Conservation (phyloP, 225 moss, liverwort and hornwort species). For the Sphagnum tenellum region DNA sequence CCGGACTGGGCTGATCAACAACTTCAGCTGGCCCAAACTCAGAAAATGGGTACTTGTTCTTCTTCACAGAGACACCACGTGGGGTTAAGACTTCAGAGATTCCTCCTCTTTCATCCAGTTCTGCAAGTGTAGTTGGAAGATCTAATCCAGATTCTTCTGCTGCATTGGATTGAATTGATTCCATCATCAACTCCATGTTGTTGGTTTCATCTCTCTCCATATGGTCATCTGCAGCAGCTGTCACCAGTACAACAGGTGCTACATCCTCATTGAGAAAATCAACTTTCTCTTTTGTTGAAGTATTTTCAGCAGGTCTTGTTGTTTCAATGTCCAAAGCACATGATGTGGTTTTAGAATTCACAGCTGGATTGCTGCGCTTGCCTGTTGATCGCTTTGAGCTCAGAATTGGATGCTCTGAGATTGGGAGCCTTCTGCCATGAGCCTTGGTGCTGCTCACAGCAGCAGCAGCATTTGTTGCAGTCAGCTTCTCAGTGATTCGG, state of each 20-base stretch:
- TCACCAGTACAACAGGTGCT: too few relatives aligned
- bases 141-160: too few relatives aligned
- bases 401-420: slow-evolving; percentile 14
- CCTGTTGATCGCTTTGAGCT: slow-evolving; percentile 16
- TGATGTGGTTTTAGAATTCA: slow-evolving; percentile 17
- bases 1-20: slow-evolving; percentile 46
- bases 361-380: slow-evolving; percentile 23
- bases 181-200: too few relatives aligned
- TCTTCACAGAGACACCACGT: slow-evolving; percentile 29
- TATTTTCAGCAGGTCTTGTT: slow-evolving; percentile 6
- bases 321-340: slow-evolving; percentile 9
- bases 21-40: slow-evolving; percentile 25
- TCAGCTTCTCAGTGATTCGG: slow-evolving; percentile 33
- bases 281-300: slow-evolving; percentile 8
- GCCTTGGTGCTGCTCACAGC: slow-evolving; percentile 4
- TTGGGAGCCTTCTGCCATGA: slow-evolving; percentile 4
- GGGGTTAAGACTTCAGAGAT: slow-evolving; percentile 30
- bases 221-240: too few relatives aligned
- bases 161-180: too few relatives aligned
- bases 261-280: too few relatives aligned
- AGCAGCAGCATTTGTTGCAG: slow-evolving; percentile 3
- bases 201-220: too few relatives aligned
- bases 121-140: too few relatives aligned
- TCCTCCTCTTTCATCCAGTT: slow-evolving; percentile 6
- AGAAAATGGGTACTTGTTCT: slow-evolving; percentile 12